Percentiles rank a stretch among this genome's conserved stretches.
Conservation (phyloP, 352 stramenopile species). For the Globisporangium parvum region DNA sequence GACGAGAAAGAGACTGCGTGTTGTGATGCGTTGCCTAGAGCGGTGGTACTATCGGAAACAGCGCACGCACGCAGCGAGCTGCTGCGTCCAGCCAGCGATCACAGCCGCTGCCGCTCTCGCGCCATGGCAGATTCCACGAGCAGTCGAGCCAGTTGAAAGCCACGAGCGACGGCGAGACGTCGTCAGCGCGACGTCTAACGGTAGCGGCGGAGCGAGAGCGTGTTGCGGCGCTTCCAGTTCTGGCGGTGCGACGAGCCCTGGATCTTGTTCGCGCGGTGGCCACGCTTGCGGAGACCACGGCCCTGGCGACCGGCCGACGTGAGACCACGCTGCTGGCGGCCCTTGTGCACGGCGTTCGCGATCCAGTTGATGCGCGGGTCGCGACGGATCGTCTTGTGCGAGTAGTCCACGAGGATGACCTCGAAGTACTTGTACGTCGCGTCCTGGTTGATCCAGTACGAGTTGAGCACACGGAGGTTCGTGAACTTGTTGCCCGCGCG, state of each 20-base stretch:
- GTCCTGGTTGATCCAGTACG: slow-evolving; percentile 99
- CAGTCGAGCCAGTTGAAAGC: slow-evolving; percentile 13
- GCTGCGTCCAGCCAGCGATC: neutral
- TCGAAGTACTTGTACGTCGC: slow-evolving; percentile 99
- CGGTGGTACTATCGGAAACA: neutral
- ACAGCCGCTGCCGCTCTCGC: slow-evolving; percentile 3
- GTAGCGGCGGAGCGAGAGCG: slow-evolving; percentile 96
- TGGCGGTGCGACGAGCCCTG: slow-evolving; percentile 95
- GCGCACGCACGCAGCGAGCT: neutral
- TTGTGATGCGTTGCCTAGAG: neutral
- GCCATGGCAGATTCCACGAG: neutral
- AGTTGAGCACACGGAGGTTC: slow-evolving; percentile 99
- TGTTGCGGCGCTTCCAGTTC: slow-evolving; percentile 99
- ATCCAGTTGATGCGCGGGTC: slow-evolving; percentile 99
- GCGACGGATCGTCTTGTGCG: slow-evolving; percentile 97
- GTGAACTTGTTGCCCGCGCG: slow-evolving; percentile 95
- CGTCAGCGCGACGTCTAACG: slow-evolving; percentile 57
- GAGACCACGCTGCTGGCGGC: slow-evolving; percentile 97
- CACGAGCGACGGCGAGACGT: slow-evolving; percentile 6
- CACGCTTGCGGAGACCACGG: slow-evolving; percentile 97
- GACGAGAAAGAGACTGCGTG: slow-evolving; percentile 8
- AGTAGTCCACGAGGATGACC: slow-evolving; percentile 99
- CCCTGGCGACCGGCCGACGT: slow-evolving; percentile 96
- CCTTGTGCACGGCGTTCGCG: slow-evolving; percentile 98
- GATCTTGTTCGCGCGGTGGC: slow-evolving; percentile 99